phyloP scores from a whole-genome alignment of 805 yeast genomes.

The Clavispora vitiphila region DNA sequence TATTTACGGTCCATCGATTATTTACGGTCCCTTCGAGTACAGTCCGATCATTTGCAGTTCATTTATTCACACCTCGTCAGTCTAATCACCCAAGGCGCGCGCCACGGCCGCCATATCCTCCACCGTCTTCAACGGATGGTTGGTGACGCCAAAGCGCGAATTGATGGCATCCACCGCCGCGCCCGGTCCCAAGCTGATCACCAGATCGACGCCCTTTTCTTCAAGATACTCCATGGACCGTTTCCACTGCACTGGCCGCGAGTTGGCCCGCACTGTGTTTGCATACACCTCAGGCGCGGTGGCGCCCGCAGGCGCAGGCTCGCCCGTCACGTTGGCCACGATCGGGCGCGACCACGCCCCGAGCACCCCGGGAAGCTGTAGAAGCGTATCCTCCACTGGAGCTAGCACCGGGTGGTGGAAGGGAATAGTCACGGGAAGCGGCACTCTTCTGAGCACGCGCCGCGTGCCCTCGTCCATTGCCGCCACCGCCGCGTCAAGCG shows the following conservation, averaged over 20 bases:
- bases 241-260: constrained; percentile 42
- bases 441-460: constrained; percentile 21
- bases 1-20: too few species aligned
- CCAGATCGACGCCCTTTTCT: constrained; percentile 11
- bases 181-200: constrained; percentile 39
- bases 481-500: constrained; percentile 20
- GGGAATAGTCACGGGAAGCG: constrained; percentile 45
- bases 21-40: too few species aligned
- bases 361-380: background rate
- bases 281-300: constrained; percentile 16
- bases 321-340: constrained; percentile 34
- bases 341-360: too few species aligned
- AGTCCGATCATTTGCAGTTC: too few species aligned
- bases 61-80: too few species aligned
- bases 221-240: constrained; percentile 25
- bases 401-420: constrained; percentile 42
- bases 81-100: background rate
- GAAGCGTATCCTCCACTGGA: constrained; percentile 32
- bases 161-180: constrained; percentile 23
- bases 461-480: constrained; percentile 10
- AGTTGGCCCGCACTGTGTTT: constrained; percentile 35
- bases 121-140: constrained; percentile 5
- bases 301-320: constrained; percentile 16
- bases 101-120: constrained; percentile 8
- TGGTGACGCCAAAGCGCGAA: constrained; percentile 11